Percentiles rank a stretch among this genome's conserved stretches.
phyloP scores from a whole-genome alignment of 1,284 basidiomycete genomes.

The Tilletia walkeri region DNA sequence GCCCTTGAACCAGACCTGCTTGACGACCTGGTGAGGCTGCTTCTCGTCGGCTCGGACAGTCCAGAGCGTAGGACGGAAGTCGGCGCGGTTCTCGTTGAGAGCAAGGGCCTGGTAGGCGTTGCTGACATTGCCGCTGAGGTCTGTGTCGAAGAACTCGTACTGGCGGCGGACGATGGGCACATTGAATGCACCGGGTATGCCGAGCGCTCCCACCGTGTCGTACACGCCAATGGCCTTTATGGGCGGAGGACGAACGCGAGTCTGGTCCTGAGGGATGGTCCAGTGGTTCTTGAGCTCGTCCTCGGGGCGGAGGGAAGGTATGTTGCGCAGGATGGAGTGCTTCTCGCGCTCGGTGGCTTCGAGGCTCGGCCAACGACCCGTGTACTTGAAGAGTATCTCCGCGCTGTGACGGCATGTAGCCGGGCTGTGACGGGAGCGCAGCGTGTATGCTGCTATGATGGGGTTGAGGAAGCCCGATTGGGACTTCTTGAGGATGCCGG shows the following conservation, averaged over 20 bases:
- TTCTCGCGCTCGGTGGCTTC: not conserved
- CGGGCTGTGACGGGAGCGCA: not conserved
- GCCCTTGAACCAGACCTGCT: slow-evolving; percentile 53
- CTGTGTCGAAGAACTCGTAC: slow-evolving; percentile 49
- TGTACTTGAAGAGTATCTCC: slow-evolving; percentile 1
- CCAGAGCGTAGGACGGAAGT: slow-evolving; percentile 30
- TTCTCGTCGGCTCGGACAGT: not conserved
- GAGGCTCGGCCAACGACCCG: not conserved
- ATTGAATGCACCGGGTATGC: slow-evolving; percentile 35
- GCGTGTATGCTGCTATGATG: slow-evolving; percentile 13
- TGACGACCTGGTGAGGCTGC: slow-evolving; percentile 32
- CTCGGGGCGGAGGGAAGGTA: too few relatives aligned
- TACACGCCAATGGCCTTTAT: slow-evolving; percentile 42
- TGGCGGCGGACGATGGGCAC: slow-evolving; percentile 30
- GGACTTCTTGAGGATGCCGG: slow-evolving; percentile 10
- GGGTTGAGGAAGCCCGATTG: slow-evolving; percentile 12
- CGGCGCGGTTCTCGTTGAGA: slow-evolving; percentile 48
- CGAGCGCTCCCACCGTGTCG: slow-evolving; percentile 38
- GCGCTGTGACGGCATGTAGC: not conserved
- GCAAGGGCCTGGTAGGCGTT: slow-evolving; percentile 49
- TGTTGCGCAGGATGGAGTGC: not conserved
- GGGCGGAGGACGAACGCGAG: slow-evolving; percentile 25
- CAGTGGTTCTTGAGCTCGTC: slow-evolving; percentile 1
- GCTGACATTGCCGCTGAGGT: slow-evolving; percentile 42
- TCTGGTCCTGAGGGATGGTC: not conserved